Base-by-base conservation (phyloP, 768 basidiomycete genomes). In the Cubamyces lactineus region DNA sequence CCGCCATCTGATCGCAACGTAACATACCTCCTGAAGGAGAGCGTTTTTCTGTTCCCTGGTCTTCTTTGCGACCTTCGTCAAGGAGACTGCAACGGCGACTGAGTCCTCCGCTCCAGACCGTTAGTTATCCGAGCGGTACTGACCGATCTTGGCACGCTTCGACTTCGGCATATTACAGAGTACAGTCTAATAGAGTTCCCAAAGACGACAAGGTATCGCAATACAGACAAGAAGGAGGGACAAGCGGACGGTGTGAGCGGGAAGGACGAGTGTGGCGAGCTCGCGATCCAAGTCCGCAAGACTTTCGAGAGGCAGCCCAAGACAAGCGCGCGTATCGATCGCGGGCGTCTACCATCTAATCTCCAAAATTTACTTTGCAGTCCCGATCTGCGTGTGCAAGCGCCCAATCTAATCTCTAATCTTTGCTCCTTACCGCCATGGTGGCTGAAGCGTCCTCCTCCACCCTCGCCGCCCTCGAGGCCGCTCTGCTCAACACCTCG, bases 11-110 rank as follows among this genome's bases (percentile, higher is more conserved):
- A 34, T 17, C 50, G 19, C 39, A 62, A 74, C 13, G 6, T 24
- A 2, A 21, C 83, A 43, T 59, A 93, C 92, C 78, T 94, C 87
- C 61, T 82, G 83, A 72, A 98, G 87, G 71, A 96, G 79, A 50
- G 84, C 86, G 66, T 79, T 83, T 83, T 99, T 99, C 71, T 95
- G 88, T 72, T 92, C 94, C 74, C 84, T 90, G 24, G 91, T 94
- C 83, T 97, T 96, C 76, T 96, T 95, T 11, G 85, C 79, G 72
- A 96, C 95, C 80, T 98, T 94, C 46, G 97, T 95, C 71, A 99
- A 80, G 26, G 96, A 91, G 38, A 98, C 94, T 92, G 67, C 21
- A 60, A 51, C 13, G 12, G 2, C 17, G n/a, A 5, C 16, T n/a
- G 59, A 56, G 68, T 26, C 58, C 59, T 55, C 58, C 64, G 38